phyloP scores from a whole-genome alignment of 495 filamentous ascomycete species.

The Alectoria sarmentosa region DNA sequence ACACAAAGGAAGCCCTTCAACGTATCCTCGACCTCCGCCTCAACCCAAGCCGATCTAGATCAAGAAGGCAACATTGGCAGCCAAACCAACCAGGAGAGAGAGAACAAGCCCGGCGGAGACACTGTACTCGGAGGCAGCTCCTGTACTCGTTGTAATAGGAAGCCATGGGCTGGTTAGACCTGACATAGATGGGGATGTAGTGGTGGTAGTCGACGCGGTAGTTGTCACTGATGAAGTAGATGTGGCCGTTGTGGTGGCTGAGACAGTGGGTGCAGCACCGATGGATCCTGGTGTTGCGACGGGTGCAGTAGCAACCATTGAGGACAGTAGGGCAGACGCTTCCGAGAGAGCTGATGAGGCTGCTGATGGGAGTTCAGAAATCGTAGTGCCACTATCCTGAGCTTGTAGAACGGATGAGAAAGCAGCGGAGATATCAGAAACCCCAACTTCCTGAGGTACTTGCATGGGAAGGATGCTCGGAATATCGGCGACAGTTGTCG shows the following conservation, averaged over 20 bases:
- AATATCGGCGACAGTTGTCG: not conserved
- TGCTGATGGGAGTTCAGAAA: not conserved
- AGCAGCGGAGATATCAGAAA: not conserved
- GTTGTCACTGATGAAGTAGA: not conserved
- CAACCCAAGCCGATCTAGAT: not conserved
- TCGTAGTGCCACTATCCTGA: no score
- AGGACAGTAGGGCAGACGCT: conserved; percentile 3
- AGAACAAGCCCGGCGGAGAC: not conserved
- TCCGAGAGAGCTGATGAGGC: not conserved
- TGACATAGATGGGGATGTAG: not conserved
- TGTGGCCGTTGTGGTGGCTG: not conserved
- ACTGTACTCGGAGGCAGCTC: conserved; percentile 1
- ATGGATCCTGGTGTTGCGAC: not conserved
- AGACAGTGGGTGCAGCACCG: not conserved
- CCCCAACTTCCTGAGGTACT: not conserved
- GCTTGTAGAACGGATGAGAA: conserved; percentile 13
- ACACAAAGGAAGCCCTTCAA: not conserved
- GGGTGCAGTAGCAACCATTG: not conserved
- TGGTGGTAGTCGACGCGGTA: conserved; percentile 7
- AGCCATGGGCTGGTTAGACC: not conserved
- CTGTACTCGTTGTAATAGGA: not conserved
- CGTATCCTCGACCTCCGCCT: not conserved
- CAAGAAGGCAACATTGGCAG: conserved; percentile 14
- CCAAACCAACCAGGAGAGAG: not conserved
- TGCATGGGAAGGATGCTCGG: not conserved